phyloP scores from a whole-genome alignment of 192 early-diverging fungal species.

The Coemansia nantahalensis region DNA sequence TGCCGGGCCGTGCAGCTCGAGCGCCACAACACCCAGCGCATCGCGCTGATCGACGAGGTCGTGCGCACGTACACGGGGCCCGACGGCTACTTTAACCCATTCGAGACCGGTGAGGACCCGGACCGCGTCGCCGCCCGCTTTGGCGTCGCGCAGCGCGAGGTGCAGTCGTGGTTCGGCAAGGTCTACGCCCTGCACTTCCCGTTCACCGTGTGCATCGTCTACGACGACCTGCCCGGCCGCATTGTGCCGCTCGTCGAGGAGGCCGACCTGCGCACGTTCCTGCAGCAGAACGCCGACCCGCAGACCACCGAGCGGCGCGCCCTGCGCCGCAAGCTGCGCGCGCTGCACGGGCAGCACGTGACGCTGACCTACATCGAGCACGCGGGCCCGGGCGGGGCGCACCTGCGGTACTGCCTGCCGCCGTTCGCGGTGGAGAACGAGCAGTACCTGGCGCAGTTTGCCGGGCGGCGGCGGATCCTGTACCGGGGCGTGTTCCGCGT shows the following conservation, averaged over 20 bases:
- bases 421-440: constrained; percentile 32
- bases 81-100: constrained; percentile 67
- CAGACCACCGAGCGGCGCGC: constrained; percentile 51
- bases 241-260: constrained; percentile 54
- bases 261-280: constrained; percentile 53
- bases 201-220: constrained; percentile 63
- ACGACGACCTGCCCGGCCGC: constrained; percentile 59
- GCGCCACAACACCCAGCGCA: constrained; percentile 33
- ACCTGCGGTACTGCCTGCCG: constrained; percentile 41
- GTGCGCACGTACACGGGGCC: constrained; percentile 55
- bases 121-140: not conserved
- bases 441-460: constrained; percentile 43
- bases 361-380: constrained; percentile 51
- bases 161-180: constrained; percentile 62
- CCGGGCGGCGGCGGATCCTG: constrained; percentile 36
- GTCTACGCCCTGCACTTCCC: constrained; percentile 64
- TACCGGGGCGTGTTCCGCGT: constrained; percentile 46
- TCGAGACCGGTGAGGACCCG: constrained; percentile 8
- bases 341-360: constrained; percentile 60
- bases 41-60: constrained; percentile 50
- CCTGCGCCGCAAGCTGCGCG: constrained; percentile 55
- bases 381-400: constrained; percentile 21
- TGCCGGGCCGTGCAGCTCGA: constrained; percentile 36
- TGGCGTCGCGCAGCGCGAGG: constrained; percentile 25
- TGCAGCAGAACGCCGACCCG: constrained; percentile 55